These are phyloP conservation scores for Fraxinus pennsylvanica DNA, from an alignment of 257 asterid species.

Conservation along the genomic window DNA sequence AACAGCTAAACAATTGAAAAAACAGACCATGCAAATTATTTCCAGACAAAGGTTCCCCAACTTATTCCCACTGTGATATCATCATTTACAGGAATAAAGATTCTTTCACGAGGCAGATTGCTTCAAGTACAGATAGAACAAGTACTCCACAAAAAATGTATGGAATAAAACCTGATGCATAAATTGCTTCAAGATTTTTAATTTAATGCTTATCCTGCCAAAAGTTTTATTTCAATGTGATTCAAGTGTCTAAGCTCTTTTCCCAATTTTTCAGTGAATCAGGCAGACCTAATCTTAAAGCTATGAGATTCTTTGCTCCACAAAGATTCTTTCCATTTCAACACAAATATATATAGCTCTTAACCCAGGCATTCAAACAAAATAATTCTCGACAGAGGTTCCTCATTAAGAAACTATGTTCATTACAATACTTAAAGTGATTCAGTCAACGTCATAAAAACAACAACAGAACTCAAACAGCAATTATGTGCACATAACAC, in stretches of 20 bases:
- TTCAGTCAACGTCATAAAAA: background rate
- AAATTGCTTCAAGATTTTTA: background rate
- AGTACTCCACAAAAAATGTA: background rate
- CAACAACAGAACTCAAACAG: background rate
- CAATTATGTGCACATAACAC: no score
- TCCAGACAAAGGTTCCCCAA: no score
- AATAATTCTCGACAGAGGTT: no score
- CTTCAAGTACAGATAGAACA: background rate
- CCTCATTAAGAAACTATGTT: background rate
- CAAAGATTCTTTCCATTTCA: background rate
- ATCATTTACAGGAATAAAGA: background rate
- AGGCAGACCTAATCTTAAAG: background rate
- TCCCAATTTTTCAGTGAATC: background rate
- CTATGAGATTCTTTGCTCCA: background rate
- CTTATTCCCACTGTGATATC: no score
- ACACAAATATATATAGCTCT: background rate
- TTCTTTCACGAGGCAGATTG: background rate
- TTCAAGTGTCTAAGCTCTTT: background rate
- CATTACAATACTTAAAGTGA: background rate
- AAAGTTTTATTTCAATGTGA: background rate
- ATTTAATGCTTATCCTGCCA: background rate
- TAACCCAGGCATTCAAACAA: background rate
- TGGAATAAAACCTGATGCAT: background rate
- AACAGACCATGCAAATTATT: no score
- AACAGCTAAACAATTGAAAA: no score